Percentiles rank a stretch among this genome's conserved stretches.
These are phyloP conservation scores for Thinopyrum elongatum DNA, from an alignment of 176 grass and related monocot species.

Conservation along the genomic window DNA sequence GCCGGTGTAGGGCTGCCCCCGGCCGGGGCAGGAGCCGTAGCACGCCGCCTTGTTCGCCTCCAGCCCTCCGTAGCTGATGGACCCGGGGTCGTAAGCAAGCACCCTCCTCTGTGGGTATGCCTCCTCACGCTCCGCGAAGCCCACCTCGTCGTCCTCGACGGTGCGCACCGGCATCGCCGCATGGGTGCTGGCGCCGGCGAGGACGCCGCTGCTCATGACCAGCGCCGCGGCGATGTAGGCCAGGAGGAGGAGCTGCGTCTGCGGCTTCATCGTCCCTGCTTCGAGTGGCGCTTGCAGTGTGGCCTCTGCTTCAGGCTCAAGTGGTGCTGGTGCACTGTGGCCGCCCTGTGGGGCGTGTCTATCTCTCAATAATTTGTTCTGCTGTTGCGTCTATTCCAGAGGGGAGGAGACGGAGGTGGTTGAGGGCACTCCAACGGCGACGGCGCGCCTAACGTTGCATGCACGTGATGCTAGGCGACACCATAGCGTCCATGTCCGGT, in stretches of 20 bases:
- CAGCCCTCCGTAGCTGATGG: not conserved
- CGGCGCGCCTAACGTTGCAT: not conserved
- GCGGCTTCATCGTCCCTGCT: not conserved
- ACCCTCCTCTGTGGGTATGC: conserved; percentile 27
- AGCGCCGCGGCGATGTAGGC: not conserved
- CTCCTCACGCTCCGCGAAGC: not conserved
- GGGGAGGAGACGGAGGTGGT: conserved; percentile 7
- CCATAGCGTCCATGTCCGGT: too few relatives aligned
- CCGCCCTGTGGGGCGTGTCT: too few relatives aligned
- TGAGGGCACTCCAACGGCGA: not conserved
- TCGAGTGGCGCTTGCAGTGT: not conserved
- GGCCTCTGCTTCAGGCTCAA: not conserved
- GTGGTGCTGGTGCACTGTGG: not conserved
- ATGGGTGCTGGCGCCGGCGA: not conserved
- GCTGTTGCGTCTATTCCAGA: not conserved
- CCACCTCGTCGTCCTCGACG: not conserved
- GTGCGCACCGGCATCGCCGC: not conserved
- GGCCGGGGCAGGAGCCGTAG: conserved; percentile 27
- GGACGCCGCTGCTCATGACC: not conserved
- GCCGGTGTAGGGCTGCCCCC: conserved; percentile 7
- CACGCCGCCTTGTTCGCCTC: conserved; percentile 16
- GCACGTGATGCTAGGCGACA: conserved; percentile 33
- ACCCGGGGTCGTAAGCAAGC: not conserved
- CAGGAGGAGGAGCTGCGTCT: not conserved
- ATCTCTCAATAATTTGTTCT: not conserved